Conservation (phyloP, 2,329 filamentous ascomycete species). For the Lecanicillium sp. region DNA sequence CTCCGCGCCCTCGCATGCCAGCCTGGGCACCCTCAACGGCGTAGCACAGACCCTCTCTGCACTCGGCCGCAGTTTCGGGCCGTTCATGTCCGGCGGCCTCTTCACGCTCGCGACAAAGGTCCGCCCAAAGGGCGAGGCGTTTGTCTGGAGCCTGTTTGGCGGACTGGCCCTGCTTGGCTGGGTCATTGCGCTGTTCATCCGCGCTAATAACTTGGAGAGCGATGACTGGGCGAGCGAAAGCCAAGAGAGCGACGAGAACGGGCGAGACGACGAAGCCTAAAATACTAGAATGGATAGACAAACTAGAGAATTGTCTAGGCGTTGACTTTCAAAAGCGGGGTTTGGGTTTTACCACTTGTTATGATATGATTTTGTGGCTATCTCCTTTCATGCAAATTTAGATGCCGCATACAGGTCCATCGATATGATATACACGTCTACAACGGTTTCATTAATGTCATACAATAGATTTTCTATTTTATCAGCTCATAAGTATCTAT, state of each 20-base stretch:
- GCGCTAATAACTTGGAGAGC: slow-evolving; percentile 53
- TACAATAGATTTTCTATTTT: no score
- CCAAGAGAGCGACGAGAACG: slow-evolving; percentile 1
- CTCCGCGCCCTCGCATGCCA: slow-evolving; percentile 76
- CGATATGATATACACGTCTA: no score
- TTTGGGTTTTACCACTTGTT: no score
- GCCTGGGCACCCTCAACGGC: slow-evolving; percentile 84
- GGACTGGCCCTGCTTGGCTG: slow-evolving; percentile 77
- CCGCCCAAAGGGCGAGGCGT: slow-evolving; percentile 69
- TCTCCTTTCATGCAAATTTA: no score
- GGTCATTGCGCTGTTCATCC: slow-evolving; percentile 69
- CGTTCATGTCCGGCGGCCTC: slow-evolving; percentile 78
- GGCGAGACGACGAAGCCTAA: no score
- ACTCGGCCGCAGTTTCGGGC: slow-evolving; percentile 78
- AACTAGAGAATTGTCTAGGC: neutral
- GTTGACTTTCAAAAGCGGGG: no score
- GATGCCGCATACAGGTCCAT: no score
- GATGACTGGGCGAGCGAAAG: slow-evolving; percentile 37
- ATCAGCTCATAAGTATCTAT: no score
- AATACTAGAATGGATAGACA: neutral
- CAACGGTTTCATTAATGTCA: no score
- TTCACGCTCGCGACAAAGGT: slow-evolving; percentile 73
- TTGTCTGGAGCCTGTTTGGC: slow-evolving; percentile 84
- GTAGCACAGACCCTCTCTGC: slow-evolving; percentile 91
- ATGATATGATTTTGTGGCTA: no score